Evolutionary conservation across 1,284 basidiomycete species (phyloP), one percentile per base, ranked within the genome.

Genomic region (Neotropicomus parvogracilis): DNA sequence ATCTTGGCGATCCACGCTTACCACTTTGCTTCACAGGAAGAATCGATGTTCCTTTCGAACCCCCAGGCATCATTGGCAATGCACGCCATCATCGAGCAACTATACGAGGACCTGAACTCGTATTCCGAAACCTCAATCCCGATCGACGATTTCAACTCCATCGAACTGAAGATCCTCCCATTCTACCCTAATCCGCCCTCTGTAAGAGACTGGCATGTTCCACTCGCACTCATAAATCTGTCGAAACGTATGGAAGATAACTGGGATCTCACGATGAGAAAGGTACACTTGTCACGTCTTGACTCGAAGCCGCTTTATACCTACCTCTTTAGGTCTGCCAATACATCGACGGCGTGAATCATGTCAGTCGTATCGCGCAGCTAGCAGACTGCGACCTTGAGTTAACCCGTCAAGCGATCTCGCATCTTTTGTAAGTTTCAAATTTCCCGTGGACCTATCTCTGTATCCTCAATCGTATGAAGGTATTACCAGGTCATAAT

Each of bases 401-500:
- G 13, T 70, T 98, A 24, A 89, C 92, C 8, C 80, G 92, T 37
- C 83, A 89, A 56, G 94, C 94, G 5, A 83, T 99, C 45, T 85
- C 91, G 27, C 97, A 99, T 70, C 78, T 99, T 41, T 70, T 99
- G 88, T 95, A 60, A 67, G 87, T 65, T 4, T 16, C 45, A 16
- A 20, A 10, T 43, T 17, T 37, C 19, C 6, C 16, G 7, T 24
- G 8, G 13, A 20, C 10, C 13, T 27, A 26, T 4, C 12, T 10
- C 42, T 35, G 17, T 20, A 34, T 38, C 21, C 44, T 53, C 32
- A 61, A 43, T 41, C 20, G 28, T 20, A 13, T 26, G 43, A 54
- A 91, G 91, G 38, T 97, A 91, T 64, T 97, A 98, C 65, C 91
- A 95, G 71, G 94, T 95, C 46, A 85, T 97, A 60, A 93, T 97